phyloP scores from a whole-genome alignment of 2,329 filamentous ascomycete genomes.

The Cucurbitaria berberidis region DNA sequence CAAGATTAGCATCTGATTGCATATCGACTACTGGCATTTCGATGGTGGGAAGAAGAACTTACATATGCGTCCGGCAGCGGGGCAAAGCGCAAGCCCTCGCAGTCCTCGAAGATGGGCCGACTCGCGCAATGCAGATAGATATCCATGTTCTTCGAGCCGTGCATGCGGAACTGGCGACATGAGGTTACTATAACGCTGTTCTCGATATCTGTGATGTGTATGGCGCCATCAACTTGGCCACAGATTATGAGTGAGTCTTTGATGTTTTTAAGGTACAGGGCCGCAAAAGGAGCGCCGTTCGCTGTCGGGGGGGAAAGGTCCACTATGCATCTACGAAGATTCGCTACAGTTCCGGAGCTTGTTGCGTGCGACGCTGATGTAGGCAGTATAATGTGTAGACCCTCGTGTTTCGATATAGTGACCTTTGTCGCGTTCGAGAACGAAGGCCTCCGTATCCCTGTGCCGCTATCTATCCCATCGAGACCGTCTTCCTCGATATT shows the following conservation, averaged over 20 bases:
- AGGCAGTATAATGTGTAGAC: conserved; percentile 79
- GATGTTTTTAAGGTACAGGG: conserved; percentile 72
- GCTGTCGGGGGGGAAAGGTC: conserved; percentile 74
- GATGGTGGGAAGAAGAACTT: conserved; percentile 51
- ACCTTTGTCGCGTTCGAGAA: conserved; percentile 64
- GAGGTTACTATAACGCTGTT: conserved; percentile 75
- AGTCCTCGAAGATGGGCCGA: conserved; percentile 94
- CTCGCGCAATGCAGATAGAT: conserved; percentile 83
- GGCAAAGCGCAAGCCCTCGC: conserved; percentile 77
- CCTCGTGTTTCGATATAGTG: conserved; percentile 69
- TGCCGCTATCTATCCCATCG: conserved; percentile 8
- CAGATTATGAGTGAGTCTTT: conserved; percentile 74
- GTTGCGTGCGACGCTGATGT: conserved; percentile 72
- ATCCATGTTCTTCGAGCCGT: conserved; percentile 80
- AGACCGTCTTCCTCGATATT: conserved; percentile 4
- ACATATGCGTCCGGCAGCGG: conserved; percentile 74
- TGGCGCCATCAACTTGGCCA: conserved; percentile 78
- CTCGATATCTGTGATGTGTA: conserved; percentile 78
- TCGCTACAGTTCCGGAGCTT: conserved; percentile 74
- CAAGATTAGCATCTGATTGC: background rate
- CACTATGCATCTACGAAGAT: conserved; percentile 73
- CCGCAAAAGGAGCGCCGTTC: conserved; percentile 65
- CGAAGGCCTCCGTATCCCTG: conserved; percentile 56
- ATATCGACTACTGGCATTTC: background rate
- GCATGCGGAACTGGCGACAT: conserved; percentile 90